Conservation (phyloP, 2,329 filamentous ascomycete species). For the Clarireedia hainanense region DNA sequence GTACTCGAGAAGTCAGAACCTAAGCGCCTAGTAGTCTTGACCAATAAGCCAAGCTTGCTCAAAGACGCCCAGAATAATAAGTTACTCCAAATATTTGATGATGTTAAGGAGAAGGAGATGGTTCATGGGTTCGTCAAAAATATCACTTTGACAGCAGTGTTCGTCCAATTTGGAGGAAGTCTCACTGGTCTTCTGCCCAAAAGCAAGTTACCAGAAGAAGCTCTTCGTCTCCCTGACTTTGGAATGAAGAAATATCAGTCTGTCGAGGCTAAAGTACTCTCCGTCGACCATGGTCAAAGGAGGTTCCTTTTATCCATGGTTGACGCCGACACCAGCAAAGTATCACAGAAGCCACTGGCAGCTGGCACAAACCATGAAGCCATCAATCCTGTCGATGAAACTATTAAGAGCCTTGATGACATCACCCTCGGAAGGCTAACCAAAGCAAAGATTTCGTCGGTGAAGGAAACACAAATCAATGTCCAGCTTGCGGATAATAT, state of each 20-base stretch:
- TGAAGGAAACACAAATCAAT: constrained; percentile 90
- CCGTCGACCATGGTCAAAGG: constrained; percentile 60
- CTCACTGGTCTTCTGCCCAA: constrained; percentile 75
- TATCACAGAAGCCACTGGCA: constrained; percentile 22
- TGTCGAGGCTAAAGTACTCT: constrained; percentile 62
- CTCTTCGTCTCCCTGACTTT: constrained; percentile 61
- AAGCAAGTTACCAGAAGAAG: constrained; percentile 65
- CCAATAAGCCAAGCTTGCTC: constrained; percentile 76
- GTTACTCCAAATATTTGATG: constrained; percentile 63
- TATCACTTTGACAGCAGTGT: constrained; percentile 72
- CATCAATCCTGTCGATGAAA: constrained; percentile 56
- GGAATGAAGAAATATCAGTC: constrained; percentile 72
- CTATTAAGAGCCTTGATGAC: constrained; percentile 59
- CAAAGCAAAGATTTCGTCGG: constrained; percentile 70
- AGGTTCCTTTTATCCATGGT: constrained; percentile 60
- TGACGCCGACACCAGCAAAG: constrained; percentile 41
- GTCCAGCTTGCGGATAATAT: constrained; percentile 81
- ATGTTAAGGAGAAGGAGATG: constrained; percentile 60
- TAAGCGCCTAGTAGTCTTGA: constrained; percentile 67
- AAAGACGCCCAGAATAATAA: constrained; percentile 64
- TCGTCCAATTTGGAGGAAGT: constrained; percentile 78
- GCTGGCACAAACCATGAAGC: constrained; percentile 35
- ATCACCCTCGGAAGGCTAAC: constrained; percentile 64
- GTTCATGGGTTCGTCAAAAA: constrained; percentile 79
- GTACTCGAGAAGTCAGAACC: constrained; percentile 79